phyloP scores from a whole-genome alignment of 202 grass and related monocot genomes.

The Saccharum hybrid region DNA sequence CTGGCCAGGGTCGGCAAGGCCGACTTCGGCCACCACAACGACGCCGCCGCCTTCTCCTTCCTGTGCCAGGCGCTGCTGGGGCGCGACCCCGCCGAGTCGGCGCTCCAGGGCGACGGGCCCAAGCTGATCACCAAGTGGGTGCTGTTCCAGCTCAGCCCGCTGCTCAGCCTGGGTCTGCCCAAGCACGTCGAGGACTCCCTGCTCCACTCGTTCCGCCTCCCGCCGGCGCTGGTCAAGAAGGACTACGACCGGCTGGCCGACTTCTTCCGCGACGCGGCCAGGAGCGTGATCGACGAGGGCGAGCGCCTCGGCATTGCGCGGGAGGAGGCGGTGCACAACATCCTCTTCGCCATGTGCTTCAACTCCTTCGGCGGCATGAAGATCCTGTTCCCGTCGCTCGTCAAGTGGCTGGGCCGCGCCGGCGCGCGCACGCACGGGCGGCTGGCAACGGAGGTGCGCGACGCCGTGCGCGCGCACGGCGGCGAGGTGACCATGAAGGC shows the following conservation, averaged over 20 bases:
- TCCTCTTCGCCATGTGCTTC: slow-evolving; percentile 94
- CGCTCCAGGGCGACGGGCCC: slow-evolving; percentile 60
- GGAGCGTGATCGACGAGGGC: slow-evolving; percentile 66
- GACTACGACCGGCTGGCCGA: slow-evolving; percentile 78
- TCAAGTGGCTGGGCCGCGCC: slow-evolving; percentile 88
- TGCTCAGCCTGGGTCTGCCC: slow-evolving; percentile 80
- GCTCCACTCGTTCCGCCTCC: slow-evolving; percentile 82
- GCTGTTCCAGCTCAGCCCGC: slow-evolving; percentile 76
- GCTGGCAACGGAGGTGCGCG: slow-evolving; percentile 76
- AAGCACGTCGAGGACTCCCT: slow-evolving; percentile 74
- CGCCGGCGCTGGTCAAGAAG: slow-evolving; percentile 62
- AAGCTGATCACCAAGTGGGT: slow-evolving; percentile 85
- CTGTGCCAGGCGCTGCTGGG: slow-evolving; percentile 71
- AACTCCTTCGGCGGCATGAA: slow-evolving; percentile 92
- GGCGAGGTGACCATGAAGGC: slow-evolving; percentile 67
- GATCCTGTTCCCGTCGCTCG: slow-evolving; percentile 68
- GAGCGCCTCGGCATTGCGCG: slow-evolving; percentile 64
- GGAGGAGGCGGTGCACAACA: slow-evolving; percentile 88
- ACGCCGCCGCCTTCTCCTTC: slow-evolving; percentile 74
- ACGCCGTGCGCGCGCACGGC: slow-evolving; percentile 50
- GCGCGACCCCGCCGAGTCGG: slow-evolving; percentile 61
- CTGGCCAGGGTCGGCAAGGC: slow-evolving; percentile 63
- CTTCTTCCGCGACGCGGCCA: slow-evolving; percentile 74
- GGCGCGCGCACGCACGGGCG: slow-evolving; percentile 64
- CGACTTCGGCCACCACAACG: slow-evolving; percentile 74